A percentile compares a stretch with the other conserved stretches of the same genome.
phyloP scores from a whole-genome alignment of 139 green algal species.

The Pleodorina starrii region DNA sequence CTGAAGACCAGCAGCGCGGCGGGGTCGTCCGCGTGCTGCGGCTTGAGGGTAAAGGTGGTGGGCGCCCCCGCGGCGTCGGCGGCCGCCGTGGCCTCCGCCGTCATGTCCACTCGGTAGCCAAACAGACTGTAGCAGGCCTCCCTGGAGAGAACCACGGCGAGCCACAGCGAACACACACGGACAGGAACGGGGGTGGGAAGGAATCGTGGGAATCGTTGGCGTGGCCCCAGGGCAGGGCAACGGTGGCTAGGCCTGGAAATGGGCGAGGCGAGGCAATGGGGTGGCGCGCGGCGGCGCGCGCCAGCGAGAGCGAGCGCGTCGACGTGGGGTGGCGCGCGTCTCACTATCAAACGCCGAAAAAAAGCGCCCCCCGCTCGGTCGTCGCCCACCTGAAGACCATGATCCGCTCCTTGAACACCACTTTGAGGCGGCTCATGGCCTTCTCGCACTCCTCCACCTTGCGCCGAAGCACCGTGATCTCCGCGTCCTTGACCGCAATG shows the following conservation, averaged over 20 bases:
- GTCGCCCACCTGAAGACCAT: constrained; percentile 72
- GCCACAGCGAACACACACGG: too few relatives aligned
- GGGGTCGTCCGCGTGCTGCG: constrained; percentile 62
- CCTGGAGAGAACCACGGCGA: too few relatives aligned
- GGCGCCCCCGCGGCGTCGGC: constrained; percentile 54
- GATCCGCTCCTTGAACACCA: constrained; percentile 83
- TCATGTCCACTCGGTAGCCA: constrained; percentile 76
- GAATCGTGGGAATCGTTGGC: too few relatives aligned
- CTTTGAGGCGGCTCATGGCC: constrained; percentile 69
- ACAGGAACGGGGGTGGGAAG: too few relatives aligned
- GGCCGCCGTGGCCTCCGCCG: constrained; percentile 63
- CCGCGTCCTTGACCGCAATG: constrained; percentile 56
- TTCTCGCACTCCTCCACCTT: constrained; percentile 64
- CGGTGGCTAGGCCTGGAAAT: too few relatives aligned
- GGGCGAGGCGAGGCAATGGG: too few relatives aligned
- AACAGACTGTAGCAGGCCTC: constrained; percentile 53
- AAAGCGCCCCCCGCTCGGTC: too few relatives aligned
- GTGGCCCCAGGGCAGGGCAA: too few relatives aligned
- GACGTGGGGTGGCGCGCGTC: too few relatives aligned
- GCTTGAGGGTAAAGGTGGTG: constrained; percentile 78
- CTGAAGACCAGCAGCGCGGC: constrained; percentile 70
- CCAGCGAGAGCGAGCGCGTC: too few relatives aligned
- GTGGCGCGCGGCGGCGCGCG: too few relatives aligned
- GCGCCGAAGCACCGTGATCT: constrained; percentile 64
- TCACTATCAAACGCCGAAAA: too few relatives aligned